These are phyloP conservation scores for Apiotrichum gamsii DNA, from an alignment of 1,284 basidiomycete species.

Conservation along the genomic window DNA sequence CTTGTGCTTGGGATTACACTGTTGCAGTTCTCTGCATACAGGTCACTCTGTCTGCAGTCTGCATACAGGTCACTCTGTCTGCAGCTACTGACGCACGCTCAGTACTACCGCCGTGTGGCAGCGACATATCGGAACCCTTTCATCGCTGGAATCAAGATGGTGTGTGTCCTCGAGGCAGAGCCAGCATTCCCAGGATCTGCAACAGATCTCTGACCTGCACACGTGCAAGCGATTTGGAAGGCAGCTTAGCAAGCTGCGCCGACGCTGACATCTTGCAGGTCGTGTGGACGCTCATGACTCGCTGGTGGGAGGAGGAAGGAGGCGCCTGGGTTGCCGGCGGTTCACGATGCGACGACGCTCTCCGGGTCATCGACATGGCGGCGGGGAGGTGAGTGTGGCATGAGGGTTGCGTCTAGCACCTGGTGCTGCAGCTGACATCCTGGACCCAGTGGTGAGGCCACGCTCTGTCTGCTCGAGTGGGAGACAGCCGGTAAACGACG, in stretches of 20 bases:
- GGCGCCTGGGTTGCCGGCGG: constrained; percentile 11
- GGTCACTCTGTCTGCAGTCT: no score
- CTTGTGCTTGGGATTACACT: no score
- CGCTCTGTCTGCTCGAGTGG: constrained; percentile 44
- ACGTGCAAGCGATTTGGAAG: no score
- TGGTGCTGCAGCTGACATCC: not conserved
- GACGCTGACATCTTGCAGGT: constrained; percentile 16
- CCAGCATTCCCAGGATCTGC: no score
- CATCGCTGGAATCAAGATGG: constrained; percentile 60
- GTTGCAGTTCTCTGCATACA: no score
- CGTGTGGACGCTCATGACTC: constrained; percentile 34
- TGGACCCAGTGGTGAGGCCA: constrained; percentile 43
- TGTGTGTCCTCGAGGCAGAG: constrained; percentile 17
- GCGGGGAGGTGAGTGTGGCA: constrained; percentile 49
- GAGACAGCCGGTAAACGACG: constrained; percentile 20
- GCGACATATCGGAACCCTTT: constrained; percentile 66
- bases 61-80: no score
- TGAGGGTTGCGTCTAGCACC: not conserved
- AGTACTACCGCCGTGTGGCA: constrained; percentile 56
- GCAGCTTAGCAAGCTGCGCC: constrained; percentile 20
- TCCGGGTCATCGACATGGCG: constrained; percentile 53
- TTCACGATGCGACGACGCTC: not conserved
- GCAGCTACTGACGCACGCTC: not conserved
- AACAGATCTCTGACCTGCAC: no score
- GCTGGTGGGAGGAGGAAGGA: constrained; percentile 50